A percentile compares a stretch with the other conserved stretches of the same genome.
Evolutionary conservation across 352 stramenopile genomes (phyloP).

Genomic region (Phytopythium vexans): DNA sequence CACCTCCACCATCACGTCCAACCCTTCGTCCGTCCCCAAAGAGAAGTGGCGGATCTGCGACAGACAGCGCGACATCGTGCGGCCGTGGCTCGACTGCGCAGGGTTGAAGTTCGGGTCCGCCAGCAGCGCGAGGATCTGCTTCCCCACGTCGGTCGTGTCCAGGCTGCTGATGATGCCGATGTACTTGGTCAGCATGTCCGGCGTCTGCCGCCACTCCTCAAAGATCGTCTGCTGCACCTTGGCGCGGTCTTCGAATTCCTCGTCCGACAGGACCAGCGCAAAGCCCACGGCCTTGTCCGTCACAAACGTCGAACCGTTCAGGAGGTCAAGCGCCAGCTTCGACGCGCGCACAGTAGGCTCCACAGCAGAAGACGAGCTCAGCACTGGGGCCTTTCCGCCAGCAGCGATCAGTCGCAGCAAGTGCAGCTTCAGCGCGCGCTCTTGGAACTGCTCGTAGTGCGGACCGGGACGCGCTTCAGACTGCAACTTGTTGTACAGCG

Average conservation of each 20-base stretch:
- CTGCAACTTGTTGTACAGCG: conserved; percentile 52
- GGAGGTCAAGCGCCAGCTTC: conserved; percentile 50
- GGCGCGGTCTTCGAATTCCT: conserved; percentile 46
- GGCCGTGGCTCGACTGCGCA: conserved; percentile 66
- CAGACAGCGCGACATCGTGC: conserved; percentile 55
- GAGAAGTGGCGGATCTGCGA: conserved; percentile 78
- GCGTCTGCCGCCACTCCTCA: conserved; percentile 64
- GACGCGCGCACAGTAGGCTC: conserved; percentile 37
- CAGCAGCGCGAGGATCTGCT: conserved; percentile 69
- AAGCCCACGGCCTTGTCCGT: conserved; percentile 62
- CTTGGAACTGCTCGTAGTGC: conserved; percentile 70
- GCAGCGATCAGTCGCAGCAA: conserved; percentile 61
- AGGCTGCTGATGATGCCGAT: conserved; percentile 72
- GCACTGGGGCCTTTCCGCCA: conserved; percentile 43
- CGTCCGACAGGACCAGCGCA: conserved; percentile 61
- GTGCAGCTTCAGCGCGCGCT: conserved; percentile 65
- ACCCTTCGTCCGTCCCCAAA: conserved; percentile 66
- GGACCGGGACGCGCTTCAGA: conserved; percentile 36
- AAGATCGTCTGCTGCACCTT: conserved; percentile 72
- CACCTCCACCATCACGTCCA: conserved; percentile 65
- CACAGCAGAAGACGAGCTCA: conserved; percentile 38
- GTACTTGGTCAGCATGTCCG: conserved; percentile 80
- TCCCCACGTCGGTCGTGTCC: conserved; percentile 54
- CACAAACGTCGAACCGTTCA: conserved; percentile 68
- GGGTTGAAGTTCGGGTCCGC: conserved; percentile 75